Evolutionary conservation across 2,329 filamentous ascomycete genomes (phyloP).

Genomic region (Ilyonectria mors-panacis): DNA sequence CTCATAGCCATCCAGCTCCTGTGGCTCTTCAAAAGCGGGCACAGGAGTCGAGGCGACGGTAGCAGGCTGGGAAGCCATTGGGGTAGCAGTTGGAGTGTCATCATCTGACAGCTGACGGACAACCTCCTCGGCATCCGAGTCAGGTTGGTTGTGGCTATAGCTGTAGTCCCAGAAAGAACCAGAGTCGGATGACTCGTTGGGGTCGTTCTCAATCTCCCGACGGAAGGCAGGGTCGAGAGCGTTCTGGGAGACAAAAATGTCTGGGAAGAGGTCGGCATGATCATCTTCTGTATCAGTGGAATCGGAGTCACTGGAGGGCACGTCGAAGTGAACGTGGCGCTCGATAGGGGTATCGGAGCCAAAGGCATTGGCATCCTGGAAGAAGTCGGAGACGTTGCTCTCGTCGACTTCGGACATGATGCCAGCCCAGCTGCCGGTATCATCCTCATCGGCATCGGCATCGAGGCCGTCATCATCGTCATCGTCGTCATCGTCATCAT

Average conservation of each 20-base stretch:
- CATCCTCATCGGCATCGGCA: constrained; percentile 58
- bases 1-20: constrained; percentile 71
- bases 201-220: constrained; percentile 79
- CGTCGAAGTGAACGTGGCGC: constrained; percentile 82
- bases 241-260: constrained; percentile 84
- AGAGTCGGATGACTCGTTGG: constrained; percentile 70
- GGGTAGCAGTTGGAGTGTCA: constrained; percentile 60
- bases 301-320: constrained; percentile 77
- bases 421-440: constrained; percentile 69
- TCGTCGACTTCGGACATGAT: constrained; percentile 66
- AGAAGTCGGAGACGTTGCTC: constrained; percentile 59
- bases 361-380: constrained; percentile 58
- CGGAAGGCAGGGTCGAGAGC: constrained; percentile 80
- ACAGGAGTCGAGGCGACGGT: constrained; percentile 43
- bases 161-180: constrained; percentile 76
- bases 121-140: constrained; percentile 61
- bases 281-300: constrained; percentile 75
- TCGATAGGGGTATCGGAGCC: constrained; percentile 59
- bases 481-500: constrained; percentile 55
- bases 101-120: constrained; percentile 57
- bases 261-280: constrained; percentile 77
- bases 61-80: constrained; percentile 51
- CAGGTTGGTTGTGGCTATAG: constrained; percentile 60
- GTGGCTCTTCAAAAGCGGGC: constrained; percentile 52
- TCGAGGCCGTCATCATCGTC: constrained; percentile 56